phyloP scores from a whole-genome alignment of 2,329 filamentous ascomycete species.

The Echinosphaeria canescens region DNA sequence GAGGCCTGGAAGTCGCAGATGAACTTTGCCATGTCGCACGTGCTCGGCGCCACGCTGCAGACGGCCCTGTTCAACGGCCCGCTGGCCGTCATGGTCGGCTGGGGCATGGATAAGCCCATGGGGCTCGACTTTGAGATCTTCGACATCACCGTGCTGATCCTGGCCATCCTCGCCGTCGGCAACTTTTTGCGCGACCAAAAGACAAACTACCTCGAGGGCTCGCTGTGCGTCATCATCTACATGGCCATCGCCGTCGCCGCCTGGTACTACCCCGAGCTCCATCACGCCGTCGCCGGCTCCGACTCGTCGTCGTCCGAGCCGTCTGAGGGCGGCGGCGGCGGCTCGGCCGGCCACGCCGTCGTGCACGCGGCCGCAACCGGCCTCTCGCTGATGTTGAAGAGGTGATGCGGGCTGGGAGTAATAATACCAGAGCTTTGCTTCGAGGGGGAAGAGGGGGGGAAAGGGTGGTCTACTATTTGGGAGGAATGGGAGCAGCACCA shows the following conservation, averaged over 20 bases:
- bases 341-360: no score
- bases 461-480: no score
- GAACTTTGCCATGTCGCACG: conserved; percentile 71
- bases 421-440: no score
- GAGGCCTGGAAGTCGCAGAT: conserved; percentile 71
- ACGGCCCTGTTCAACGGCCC: conserved; percentile 79
- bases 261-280: conserved; percentile 33
- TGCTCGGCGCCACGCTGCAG: conserved; percentile 72
- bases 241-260: conserved; percentile 36
- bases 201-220: conserved; percentile 78
- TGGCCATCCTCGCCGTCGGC: conserved; percentile 71
- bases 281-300: no score
- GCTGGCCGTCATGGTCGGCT: conserved; percentile 63
- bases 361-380: no score
- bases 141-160: conserved; percentile 60
- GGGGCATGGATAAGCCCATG: conserved; percentile 51
- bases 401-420: no score
- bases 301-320: no score
- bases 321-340: no score
- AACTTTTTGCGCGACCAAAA: conserved; percentile 77
- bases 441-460: no score
- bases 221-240: conserved; percentile 51
- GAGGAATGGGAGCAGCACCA: no score
- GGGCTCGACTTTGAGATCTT: conserved; percentile 75
- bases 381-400: no score